These are phyloP conservation scores for Penicillium sp. DNA, from an alignment of 2,329 filamentous ascomycete genomes.

Conservation along the genomic window DNA sequence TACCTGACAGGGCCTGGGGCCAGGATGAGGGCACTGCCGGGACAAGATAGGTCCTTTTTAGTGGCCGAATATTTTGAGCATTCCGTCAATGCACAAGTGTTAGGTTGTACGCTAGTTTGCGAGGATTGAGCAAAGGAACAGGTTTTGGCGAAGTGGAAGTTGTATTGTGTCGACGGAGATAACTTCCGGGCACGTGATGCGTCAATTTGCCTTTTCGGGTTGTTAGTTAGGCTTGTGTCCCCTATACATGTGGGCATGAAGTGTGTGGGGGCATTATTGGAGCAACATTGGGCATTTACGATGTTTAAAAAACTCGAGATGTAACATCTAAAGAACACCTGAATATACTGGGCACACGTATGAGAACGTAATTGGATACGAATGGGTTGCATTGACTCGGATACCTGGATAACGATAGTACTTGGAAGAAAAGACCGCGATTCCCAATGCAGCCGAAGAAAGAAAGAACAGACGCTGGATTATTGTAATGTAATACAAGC, in stretches of 20 bases:
- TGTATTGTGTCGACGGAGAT: background rate
- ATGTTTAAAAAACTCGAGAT: no score
- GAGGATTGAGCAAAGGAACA: background rate
- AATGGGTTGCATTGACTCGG: constrained; percentile 15
- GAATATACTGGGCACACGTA: background rate
- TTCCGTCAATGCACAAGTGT: background rate
- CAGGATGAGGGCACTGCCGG: background rate
- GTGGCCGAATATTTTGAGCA: background rate
- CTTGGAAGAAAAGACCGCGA: constrained; percentile 17
- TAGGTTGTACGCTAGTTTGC: background rate
- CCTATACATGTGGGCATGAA: no score
- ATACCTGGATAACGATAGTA: constrained; percentile 14
- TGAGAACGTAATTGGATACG: background rate
- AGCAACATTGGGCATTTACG: no score
- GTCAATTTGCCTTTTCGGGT: background rate
- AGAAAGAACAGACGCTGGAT: constrained; percentile 25
- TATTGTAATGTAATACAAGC: constrained; percentile 31
- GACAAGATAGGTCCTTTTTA: background rate
- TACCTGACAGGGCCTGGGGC: background rate
- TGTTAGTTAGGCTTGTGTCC: background rate
- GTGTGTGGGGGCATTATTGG: no score
- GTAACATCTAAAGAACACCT: background rate
- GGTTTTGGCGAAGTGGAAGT: background rate
- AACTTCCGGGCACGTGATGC: background rate
- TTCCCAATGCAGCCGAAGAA: constrained; percentile 14